These are phyloP conservation scores for Proliferodiscus dingleyae DNA, from an alignment of 2,329 filamentous ascomycete species.

Conservation along the genomic window DNA sequence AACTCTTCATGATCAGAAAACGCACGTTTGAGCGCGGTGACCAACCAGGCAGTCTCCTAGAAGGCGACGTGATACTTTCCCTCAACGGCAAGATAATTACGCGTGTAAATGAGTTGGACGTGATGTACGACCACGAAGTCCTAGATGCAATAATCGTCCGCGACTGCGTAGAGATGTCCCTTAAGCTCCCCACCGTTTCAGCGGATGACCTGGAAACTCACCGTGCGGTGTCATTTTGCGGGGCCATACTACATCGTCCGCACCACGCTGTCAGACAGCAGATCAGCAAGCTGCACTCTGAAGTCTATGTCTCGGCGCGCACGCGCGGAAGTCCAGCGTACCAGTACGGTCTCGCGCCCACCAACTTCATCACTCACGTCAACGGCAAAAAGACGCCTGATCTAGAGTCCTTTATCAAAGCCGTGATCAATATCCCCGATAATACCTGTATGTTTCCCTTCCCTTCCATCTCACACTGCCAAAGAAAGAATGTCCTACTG, in stretches of 20 bases:
- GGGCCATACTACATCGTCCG: slow-evolving; percentile 85
- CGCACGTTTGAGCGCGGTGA: slow-evolving; percentile 64
- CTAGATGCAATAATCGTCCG: slow-evolving; percentile 85
- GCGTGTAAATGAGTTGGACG: slow-evolving; percentile 83
- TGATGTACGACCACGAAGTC: slow-evolving; percentile 87
- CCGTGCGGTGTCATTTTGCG: slow-evolving; percentile 89
- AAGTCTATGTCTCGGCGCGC: slow-evolving; percentile 90
- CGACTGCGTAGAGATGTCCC: slow-evolving; percentile 70
- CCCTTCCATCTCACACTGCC: not conserved
- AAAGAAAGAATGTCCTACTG: slow-evolving; percentile 3
- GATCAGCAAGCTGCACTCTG: slow-evolving; percentile 91
- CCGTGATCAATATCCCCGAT: slow-evolving; percentile 83
- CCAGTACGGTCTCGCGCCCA: slow-evolving; percentile 88
- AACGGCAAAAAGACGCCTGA: slow-evolving; percentile 84
- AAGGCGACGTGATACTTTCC: slow-evolving; percentile 89
- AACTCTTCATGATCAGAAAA: slow-evolving; percentile 98
- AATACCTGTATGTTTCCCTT: slow-evolving; percentile 68
- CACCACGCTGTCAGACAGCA: slow-evolving; percentile 97
- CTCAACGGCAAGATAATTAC: slow-evolving; percentile 92
- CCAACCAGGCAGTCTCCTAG: slow-evolving; percentile 63
- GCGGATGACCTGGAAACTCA: slow-evolving; percentile 91
- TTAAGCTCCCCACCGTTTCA: slow-evolving; percentile 78
- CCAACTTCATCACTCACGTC: slow-evolving; percentile 95
- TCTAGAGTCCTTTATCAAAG: slow-evolving; percentile 71
- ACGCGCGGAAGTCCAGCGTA: slow-evolving; percentile 79